Evolutionary conservation across 805 yeast genomes (phyloP), one percentile per base, ranked within the genome.

Genomic region (Ogataea pilisensis): DNA sequence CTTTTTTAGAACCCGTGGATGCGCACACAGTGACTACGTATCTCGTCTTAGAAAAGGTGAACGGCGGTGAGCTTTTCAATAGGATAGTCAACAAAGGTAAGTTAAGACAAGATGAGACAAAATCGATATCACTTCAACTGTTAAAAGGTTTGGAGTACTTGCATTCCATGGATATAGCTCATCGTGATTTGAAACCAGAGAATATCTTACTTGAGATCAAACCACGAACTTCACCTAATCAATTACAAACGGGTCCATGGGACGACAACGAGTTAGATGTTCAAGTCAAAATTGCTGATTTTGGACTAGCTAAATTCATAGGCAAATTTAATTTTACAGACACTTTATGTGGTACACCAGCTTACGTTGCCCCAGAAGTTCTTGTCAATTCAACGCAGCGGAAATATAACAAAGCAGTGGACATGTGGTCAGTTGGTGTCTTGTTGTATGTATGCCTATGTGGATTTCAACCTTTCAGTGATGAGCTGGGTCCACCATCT

Each of bases 141-240:
- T 36, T 65, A 16, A 35, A 46, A 54, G 99, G 97, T 5, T 68
- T 91, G 50, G 81, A 82, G 54, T 91, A 88, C 61, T 80, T 91
- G 44, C 99, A 91, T 61, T 78, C 89, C 5, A 95, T 95, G 9
- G 95, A 88, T 57, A 96, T 91, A 21, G 76, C 91, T 39, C 98
- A 93, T 63, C 75, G 99, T 38, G 98, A 91, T 64, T 70, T 91
- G 54, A 91, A 93, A 64, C 99, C 99, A 1, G 95, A 95, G 8
- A 91, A 91, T 57, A 67, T 91, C 28, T 70, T 91, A 34, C 67
- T 48, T 64, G 78, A 72, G 45, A 78, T 83, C 14, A 69, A 68
- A 2, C 78, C 51, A 12, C 40, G 55, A 13, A 21, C 25, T 1
- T 34, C 43, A 13, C 24, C 29, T 2, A 9, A 20, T 3, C 38